Evolutionary conservation across 1,284 basidiomycete species (phyloP), one percentile per base, ranked within the genome.

Genomic region (Ustilago nuda): DNA sequence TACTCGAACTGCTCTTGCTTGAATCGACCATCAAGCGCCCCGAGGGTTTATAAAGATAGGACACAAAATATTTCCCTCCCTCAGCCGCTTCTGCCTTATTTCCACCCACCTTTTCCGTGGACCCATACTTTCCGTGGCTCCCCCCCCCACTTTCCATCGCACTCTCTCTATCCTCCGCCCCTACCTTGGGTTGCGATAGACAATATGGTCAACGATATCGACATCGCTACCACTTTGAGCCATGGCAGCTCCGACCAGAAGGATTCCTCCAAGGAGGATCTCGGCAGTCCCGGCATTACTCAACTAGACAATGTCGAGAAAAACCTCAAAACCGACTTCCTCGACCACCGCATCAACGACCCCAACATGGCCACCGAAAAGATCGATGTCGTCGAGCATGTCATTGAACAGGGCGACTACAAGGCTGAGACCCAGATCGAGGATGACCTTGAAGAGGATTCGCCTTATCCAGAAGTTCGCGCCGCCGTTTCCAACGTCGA

Each of bases 401-500:
- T 70, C 33, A 60, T 80, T 57, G 76, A 78, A 52, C 71, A 78
- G 56, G 78, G 76, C 39, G 78, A 80, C 72, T 70, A 75, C 66
- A 78, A 78, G 66, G 78, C 76, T 17, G 78, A 76, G 61, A 62
- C 61, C 46, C 56, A 66, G 56, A 69, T 74, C 53, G 75, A 78
- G 71, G 67, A 70, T 37, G 75, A 78, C 39, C 63, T 69, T 53
- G 78, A 82, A 33, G 78, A 83, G 53, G 82, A 84, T 64, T 83
- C 81, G 15, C 80, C 81, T n/a, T 84, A 84, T 59, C 69, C 72
- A 12, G 81, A 84, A 65, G 82, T 84, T 17, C 80, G 82, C 2
- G 78, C 82, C 13, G 74, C 83, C 46, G 79, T 83, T 33, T 76
- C 80, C 67, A 84, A 84, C 64, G 69, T 82, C 57, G 83, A 84